A percentile compares a stretch with the other conserved stretches of the same genome.
Evolutionary conservation across 768 basidiomycete genomes (phyloP).

Genomic region (Trametes villosa): DNA sequence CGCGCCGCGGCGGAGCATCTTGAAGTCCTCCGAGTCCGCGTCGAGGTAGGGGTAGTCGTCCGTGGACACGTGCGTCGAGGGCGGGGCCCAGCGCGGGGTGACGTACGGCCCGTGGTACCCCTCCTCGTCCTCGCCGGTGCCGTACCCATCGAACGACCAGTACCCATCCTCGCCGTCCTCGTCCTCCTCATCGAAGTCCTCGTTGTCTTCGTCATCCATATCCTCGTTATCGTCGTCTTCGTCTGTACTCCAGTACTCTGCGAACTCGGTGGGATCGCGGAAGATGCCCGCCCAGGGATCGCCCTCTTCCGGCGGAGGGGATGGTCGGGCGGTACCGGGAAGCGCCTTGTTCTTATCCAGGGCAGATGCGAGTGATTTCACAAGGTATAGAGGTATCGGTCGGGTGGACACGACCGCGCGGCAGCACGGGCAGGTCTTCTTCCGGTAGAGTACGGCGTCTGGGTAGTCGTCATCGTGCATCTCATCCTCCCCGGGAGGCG

Average conservation of each 20-base stretch:
- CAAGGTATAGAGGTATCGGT: constrained; percentile 70
- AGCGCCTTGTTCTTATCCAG: constrained; percentile 49
- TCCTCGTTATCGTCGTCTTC: constrained; percentile 29
- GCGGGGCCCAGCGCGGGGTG: constrained; percentile 63
- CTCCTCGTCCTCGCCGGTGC: constrained; percentile 33
- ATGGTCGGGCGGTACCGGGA: constrained; percentile 26
- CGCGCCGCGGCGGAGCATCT: constrained; percentile 62
- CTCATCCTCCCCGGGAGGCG: constrained; percentile 53
- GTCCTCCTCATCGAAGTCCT: constrained; percentile 36
- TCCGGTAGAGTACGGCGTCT: constrained; percentile 55
- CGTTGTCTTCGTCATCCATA: constrained; percentile 36
- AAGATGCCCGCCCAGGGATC: constrained; percentile 81
- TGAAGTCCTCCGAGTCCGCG: constrained; percentile 39
- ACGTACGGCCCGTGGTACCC: constrained; percentile 46
- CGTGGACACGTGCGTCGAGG: constrained; percentile 41
- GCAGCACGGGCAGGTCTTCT: constrained; percentile 77
- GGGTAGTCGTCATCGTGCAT: constrained; percentile 47
- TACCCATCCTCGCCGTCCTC: constrained; percentile 37
- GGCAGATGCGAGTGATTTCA: constrained; percentile 60
- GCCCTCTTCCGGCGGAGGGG: constrained; percentile 43
- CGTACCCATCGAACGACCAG: constrained; percentile 34
- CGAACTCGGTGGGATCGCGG: constrained; percentile 37
- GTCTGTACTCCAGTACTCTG: constrained; percentile 35
- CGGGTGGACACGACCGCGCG: constrained; percentile 58
- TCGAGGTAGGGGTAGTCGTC: constrained; percentile 41